Base-by-base conservation (phyloP, 2,329 filamentous ascomycete species). In the Pseudocercospora ulei region DNA sequence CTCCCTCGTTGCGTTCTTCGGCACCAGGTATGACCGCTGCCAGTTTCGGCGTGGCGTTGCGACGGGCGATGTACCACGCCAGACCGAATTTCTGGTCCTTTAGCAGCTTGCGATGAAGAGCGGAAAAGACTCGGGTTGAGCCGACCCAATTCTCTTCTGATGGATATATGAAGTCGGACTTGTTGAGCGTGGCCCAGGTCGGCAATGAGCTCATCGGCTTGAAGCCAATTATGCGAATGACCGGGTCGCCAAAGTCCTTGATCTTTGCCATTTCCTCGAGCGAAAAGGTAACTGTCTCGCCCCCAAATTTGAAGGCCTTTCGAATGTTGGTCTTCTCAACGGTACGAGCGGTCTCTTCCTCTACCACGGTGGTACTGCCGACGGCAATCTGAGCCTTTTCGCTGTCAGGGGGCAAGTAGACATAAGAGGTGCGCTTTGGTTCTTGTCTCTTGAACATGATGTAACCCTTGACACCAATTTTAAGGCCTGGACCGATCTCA, bases 301-400 rank as follows among this genome's bases (percentile, higher is more conserved):
- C 87, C 7, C 88, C 90, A 56, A 96, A 96, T 54, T 90, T 95
- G 68, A 90, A 98, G 0, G 88, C 90, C 61, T 90, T 95, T 43
- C 81, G 81, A 12, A 92, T 74, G 54, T 96, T 86, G 2, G 65
- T 65, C 51, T 87, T 87, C 47, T 92, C 80, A 0, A 96, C 76
- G 0, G 76, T 75, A 23, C 78, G 72, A 2, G 80, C 75, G 11
- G 78, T 86, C 51, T 92, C 84, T 44, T 85, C 82, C 3, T 84
- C 80, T 39, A 87, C 71, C 40, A 78, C 75, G 1, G 76, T 78
- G 0, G 83, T 90, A 52, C 80, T 74, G 1, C 82, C 77, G 7
- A 74, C 69, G 1, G 76, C 87, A 40, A 96, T 80, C 56, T 94
- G 81, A 0, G 84, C 74, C 47, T 76, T 78, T 55, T 95, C 87